Conservation (phyloP, 1,284 basidiomycete genomes). For the Ustilago nuda region DNA sequence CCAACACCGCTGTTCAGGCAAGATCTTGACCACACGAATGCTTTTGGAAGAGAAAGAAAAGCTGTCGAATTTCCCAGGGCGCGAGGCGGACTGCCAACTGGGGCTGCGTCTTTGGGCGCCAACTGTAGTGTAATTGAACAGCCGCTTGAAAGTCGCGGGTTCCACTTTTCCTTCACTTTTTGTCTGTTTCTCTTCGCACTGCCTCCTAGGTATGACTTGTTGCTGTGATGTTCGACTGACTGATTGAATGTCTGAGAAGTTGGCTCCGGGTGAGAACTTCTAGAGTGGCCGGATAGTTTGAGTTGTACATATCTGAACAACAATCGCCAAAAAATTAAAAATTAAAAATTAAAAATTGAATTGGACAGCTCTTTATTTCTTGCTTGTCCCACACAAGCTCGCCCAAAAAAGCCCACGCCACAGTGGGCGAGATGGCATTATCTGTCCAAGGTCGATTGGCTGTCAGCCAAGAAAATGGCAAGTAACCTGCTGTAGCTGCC, state of each 20-base stretch:
- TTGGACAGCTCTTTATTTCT: background rate
- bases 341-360: no score
- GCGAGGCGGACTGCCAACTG: conserved; percentile 30
- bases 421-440: background rate
- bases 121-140: conserved; percentile 9
- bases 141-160: conserved; percentile 20
- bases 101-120: conserved; percentile 23
- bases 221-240: background rate
- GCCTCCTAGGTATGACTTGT: background rate
- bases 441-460: background rate
- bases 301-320: background rate
- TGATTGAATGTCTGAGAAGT: conserved; percentile 1
- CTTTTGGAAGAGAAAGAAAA: background rate
- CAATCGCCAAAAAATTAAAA: no score
- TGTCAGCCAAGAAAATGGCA: background rate
- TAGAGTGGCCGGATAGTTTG: background rate
- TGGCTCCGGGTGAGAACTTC: conserved; percentile 5
- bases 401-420: background rate
- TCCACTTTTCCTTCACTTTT: background rate
- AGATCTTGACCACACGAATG: background rate
- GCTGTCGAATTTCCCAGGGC: conserved; percentile 4
- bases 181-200: background rate
- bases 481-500: background rate
- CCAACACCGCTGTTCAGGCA: background rate
- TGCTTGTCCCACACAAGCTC: background rate